Conservation (phyloP, 2,329 filamentous ascomycete species). For the Diaporthe sp. region DNA sequence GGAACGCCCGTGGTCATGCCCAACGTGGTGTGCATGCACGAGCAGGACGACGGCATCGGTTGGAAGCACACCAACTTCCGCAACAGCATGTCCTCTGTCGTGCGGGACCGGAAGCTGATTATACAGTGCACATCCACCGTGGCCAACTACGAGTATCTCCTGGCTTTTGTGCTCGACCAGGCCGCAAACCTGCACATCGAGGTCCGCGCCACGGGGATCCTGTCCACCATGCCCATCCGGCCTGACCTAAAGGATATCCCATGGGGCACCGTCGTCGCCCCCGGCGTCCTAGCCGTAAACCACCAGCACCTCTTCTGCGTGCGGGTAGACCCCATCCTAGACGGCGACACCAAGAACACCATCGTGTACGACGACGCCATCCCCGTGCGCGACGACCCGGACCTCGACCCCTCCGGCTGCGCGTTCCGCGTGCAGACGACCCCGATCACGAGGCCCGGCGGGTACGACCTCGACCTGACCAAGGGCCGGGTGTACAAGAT, state of each 20-base stretch:
- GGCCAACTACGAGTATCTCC: background rate
- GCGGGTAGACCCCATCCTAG: background rate
- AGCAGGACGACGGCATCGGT: background rate
- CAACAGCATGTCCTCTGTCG: background rate
- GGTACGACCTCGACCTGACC: background rate
- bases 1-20: background rate
- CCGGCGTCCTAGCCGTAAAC: background rate
- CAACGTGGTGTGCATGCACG: background rate
- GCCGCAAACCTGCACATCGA: background rate
- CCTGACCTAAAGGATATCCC: background rate
- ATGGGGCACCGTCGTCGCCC: background rate
- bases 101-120: background rate
- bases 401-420: background rate
- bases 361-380: background rate
- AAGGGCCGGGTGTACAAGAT: background rate
- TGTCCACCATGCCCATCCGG: background rate
- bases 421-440: slow-evolving; percentile 1
- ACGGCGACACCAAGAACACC: background rate
- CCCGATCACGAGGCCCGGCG: background rate
- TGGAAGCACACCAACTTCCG: slow-evolving; percentile 6
- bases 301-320: slow-evolving; percentile 3
- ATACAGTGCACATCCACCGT: background rate
- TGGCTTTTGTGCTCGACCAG: background rate
- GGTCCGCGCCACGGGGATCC: background rate
- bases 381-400: background rate